Evolutionary conservation across 768 basidiomycete genomes (phyloP).

Genomic region (Naganishia onofrii): DNA sequence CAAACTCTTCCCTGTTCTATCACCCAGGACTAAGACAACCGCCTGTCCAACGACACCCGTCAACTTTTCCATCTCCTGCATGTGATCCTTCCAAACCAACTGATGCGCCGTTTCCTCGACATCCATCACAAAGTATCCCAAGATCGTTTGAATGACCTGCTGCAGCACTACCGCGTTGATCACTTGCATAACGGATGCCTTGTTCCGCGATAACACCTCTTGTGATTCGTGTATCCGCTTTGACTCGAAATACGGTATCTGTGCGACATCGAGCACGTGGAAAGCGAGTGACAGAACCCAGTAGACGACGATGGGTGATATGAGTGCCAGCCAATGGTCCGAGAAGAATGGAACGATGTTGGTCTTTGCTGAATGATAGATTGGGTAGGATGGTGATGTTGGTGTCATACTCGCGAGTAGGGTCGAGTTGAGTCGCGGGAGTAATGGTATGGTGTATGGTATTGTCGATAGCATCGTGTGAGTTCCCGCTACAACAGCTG

Average conservation of each 20-base stretch:
- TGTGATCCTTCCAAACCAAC: conserved; percentile 47
- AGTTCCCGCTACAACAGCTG: conserved; percentile 4
- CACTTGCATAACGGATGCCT: conserved; percentile 69
- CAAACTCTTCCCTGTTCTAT: conserved; percentile 49
- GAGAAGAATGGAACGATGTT: conserved; percentile 59
- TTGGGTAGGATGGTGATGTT: conserved; percentile 45
- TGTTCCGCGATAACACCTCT: conserved; percentile 73
- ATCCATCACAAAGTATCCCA: conserved; percentile 69
- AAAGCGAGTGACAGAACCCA: conserved; percentile 80
- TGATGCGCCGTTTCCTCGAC: conserved; percentile 49
- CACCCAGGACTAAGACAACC: conserved; percentile 55
- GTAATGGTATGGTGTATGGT: conserved; percentile 18
- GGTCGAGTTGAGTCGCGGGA: conserved; percentile 39
- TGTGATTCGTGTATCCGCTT: conserved; percentile 83
- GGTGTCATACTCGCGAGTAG: conserved; percentile 44
- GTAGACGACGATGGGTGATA: conserved; percentile 75
- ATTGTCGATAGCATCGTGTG: conserved; percentile 13
- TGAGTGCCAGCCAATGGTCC: conserved; percentile 69
- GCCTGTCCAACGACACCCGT: conserved; percentile 54
- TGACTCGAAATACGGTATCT: conserved; percentile 69
- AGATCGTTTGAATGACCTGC: conserved; percentile 74
- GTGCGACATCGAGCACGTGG: conserved; percentile 68
- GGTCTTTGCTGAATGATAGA: conserved; percentile 52
- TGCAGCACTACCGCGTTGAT: conserved; percentile 78
- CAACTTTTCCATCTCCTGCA: conserved; percentile 43